These are phyloP conservation scores for Ogataea trehalophila DNA, from an alignment of 805 yeast species.

Conservation along the genomic window DNA sequence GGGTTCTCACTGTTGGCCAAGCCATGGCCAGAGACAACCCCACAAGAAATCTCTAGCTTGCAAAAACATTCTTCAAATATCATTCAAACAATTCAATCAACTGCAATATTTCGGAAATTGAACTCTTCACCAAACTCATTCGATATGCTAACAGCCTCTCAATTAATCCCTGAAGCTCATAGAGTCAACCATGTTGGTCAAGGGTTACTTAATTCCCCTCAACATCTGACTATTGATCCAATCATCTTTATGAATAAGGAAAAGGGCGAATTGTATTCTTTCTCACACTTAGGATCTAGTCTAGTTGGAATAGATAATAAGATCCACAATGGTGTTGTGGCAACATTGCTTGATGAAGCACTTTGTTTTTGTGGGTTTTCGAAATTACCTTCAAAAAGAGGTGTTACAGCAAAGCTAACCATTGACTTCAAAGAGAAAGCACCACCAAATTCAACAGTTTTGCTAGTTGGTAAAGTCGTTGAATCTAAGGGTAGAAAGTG, in stretches of 20 bases:
- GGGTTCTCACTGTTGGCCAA: conserved; percentile 29
- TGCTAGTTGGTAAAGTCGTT: conserved; percentile 61
- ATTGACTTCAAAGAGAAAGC: conserved; percentile 61
- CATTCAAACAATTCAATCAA: conserved; percentile 24
- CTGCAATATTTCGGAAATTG: conserved; percentile 23
- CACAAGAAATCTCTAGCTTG: conserved; percentile 4
- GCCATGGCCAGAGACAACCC: conserved; percentile 27
- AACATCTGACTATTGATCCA: conserved; percentile 72
- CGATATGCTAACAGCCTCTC: conserved; percentile 31
- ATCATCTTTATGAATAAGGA: conserved; percentile 50
- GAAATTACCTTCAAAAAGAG: conserved; percentile 69
- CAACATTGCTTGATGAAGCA: conserved; percentile 80
- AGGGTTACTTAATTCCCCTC: conserved; percentile 66
- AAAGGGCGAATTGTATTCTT: conserved; percentile 52
- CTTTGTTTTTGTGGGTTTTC: conserved; percentile 84
- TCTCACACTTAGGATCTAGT: conserved; percentile 66
- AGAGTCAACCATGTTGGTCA: conserved; percentile 60
- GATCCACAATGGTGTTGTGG: conserved; percentile 75
- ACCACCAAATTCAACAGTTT: conserved; percentile 56
- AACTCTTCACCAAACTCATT: conserved; percentile 20
- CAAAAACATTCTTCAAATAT: conserved; percentile 24
- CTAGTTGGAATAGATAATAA: conserved; percentile 66
- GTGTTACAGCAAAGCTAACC: conserved; percentile 79
- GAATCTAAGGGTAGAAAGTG: conserved; percentile 78
- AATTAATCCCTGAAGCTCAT: conserved; percentile 54